A percentile compares a stretch with the other conserved stretches of the same genome.
Conservation (phyloP, 2,329 filamentous ascomycete species). For the Trichoderma afroharzianum region DNA sequence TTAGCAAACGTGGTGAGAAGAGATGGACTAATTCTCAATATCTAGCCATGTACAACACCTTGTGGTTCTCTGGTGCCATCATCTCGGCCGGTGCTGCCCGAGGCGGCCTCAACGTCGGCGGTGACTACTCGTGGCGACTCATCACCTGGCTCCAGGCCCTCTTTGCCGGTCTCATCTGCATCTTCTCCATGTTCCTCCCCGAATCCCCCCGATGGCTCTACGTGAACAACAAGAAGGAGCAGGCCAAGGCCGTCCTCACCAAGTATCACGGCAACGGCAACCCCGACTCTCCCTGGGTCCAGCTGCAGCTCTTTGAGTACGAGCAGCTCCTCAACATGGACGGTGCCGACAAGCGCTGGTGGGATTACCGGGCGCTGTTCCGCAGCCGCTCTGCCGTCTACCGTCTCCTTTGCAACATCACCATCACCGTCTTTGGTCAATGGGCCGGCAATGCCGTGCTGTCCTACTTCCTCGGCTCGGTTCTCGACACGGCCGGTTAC, state of each 20-base stretch:
- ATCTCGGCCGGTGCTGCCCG: constrained; percentile 47
- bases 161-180: constrained; percentile 39
- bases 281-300: constrained; percentile 43
- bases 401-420: constrained; percentile 34
- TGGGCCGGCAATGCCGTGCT: constrained; percentile 42
- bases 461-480: constrained; percentile 48
- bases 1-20: not conserved
- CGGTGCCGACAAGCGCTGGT: constrained; percentile 45
- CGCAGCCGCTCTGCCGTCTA: constrained; percentile 38
- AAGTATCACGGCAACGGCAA: constrained; percentile 43
- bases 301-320: constrained; percentile 43
- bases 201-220: constrained; percentile 43
- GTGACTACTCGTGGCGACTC: constrained; percentile 29
- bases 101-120: constrained; percentile 37
- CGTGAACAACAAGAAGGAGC: constrained; percentile 36
- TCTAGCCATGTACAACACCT: constrained; percentile 38
- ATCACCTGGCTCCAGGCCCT: constrained; percentile 43
- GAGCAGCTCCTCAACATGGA: constrained; percentile 40
- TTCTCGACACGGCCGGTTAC: constrained; percentile 50
- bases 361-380: constrained; percentile 46
- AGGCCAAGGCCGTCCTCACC: constrained; percentile 35
- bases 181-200: constrained; percentile 36
- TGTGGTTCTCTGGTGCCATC: constrained; percentile 47
- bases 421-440: constrained; percentile 41
- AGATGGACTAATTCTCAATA: not conserved